Conservation (phyloP, 106 monocot genomes). For the Gastrodia elata region DNA sequence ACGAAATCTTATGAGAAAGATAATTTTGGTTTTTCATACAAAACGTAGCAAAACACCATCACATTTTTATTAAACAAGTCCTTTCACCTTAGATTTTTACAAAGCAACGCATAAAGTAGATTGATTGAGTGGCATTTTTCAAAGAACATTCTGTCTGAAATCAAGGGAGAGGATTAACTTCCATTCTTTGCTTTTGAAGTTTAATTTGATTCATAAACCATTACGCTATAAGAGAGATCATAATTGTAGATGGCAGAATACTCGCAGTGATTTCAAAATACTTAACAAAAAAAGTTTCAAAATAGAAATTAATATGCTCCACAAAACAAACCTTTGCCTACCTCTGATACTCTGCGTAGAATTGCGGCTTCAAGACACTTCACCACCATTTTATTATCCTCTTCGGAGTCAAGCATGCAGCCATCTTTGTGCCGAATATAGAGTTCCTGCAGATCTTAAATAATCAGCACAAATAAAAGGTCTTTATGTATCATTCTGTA, state of each 20-base stretch:
- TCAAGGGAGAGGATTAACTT: not conserved
- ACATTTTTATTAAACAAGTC: not conserved
- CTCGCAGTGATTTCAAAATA: not conserved
- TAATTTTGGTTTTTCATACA: not conserved
- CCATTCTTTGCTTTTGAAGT: not conserved
- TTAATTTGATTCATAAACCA: not conserved
- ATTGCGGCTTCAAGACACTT: constrained; percentile 95
- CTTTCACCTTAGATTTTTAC: not conserved
- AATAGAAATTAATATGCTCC: not conserved
- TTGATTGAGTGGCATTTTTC: not conserved
- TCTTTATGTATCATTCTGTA: not conserved
- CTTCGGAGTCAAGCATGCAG: constrained; percentile 46
- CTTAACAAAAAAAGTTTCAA: not conserved
- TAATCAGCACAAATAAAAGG: not conserved
- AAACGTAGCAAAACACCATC: not conserved
- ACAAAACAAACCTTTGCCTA: constrained; percentile 11
- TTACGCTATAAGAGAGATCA: not conserved
- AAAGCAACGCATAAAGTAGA: not conserved
- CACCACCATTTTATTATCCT: constrained; percentile 57
- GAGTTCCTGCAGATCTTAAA: constrained; percentile 50
- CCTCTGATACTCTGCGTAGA: constrained; percentile 83
- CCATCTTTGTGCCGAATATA: constrained; percentile 74
- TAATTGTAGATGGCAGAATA: not conserved
- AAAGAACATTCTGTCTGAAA: not conserved
- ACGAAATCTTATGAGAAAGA: not conserved